Percentiles rank a stretch among this genome's conserved stretches.
phyloP scores from a whole-genome alignment of 331 rosid genomes.

The Pyracantha coccinea region DNA sequence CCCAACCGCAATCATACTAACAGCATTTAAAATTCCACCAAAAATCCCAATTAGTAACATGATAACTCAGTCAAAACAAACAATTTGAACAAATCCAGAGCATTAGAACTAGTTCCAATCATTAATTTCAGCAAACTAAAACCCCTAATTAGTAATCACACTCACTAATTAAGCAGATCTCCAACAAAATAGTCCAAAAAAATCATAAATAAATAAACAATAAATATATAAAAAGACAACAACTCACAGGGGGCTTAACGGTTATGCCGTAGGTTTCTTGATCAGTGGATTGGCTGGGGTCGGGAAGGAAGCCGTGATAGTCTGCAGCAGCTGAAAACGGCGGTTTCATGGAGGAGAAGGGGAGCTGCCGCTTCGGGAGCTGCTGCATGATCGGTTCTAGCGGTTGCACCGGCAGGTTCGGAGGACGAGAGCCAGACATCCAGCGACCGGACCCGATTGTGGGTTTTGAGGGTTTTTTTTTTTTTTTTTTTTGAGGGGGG shows the following conservation, averaged over 20 bases:
- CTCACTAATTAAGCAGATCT: slow-evolving; percentile 24
- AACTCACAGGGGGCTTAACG: slow-evolving; percentile 58
- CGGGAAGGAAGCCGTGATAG: slow-evolving; percentile 68
- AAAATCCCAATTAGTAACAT: background rate
- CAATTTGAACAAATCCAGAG: background rate
- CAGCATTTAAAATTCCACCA: background rate
- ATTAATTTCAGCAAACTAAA: background rate
- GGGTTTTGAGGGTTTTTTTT: background rate
- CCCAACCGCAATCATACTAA: background rate
- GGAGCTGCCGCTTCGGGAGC: slow-evolving; percentile 59
- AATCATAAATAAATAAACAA: background rate
- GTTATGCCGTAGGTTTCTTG: slow-evolving; percentile 48
- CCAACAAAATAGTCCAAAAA: background rate
- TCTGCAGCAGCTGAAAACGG: slow-evolving; percentile 65
- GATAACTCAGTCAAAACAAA: background rate
- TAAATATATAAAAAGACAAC: background rate
- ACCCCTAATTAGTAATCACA: background rate
- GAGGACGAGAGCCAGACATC: slow-evolving; percentile 62
- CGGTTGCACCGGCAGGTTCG: slow-evolving; percentile 32
- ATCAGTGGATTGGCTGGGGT: slow-evolving; percentile 36
- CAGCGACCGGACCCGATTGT: slow-evolving; percentile 21
- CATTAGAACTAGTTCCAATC: background rate
- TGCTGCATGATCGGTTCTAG: slow-evolving; percentile 49
- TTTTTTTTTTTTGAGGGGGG: background rate
- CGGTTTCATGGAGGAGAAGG: slow-evolving; percentile 64